Evolutionary conservation across 768 basidiomycete species (phyloP).

Genomic region (Lentinula sp.): DNA sequence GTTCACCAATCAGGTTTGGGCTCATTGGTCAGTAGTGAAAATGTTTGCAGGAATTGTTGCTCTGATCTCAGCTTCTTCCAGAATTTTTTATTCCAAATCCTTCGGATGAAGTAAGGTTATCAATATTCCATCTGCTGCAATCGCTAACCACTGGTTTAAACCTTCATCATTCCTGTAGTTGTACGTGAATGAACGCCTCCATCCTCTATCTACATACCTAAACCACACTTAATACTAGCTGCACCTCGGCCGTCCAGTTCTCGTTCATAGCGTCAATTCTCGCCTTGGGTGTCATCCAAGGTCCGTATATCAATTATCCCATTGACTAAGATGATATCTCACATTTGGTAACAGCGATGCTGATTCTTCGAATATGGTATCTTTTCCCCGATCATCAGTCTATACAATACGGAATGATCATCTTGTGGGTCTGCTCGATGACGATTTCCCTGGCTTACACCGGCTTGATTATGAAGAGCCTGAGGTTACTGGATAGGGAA

Average conservation of each 20-base stretch:
- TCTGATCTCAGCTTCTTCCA: constrained; percentile 4
- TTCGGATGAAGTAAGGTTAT: constrained; percentile 16
- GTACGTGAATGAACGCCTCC: not conserved
- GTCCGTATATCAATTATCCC: constrained; percentile 11
- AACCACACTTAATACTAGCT: constrained; percentile 14
- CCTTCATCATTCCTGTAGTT: constrained; percentile 16
- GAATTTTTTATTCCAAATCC: constrained; percentile 20
- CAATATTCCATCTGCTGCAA: not conserved
- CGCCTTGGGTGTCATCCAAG: constrained; percentile 28
- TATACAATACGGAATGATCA: constrained; percentile 22
- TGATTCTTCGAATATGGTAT: constrained; percentile 35
- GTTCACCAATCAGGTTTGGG: constrained; percentile 8
- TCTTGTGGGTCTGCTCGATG: constrained; percentile 22
- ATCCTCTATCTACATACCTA: not conserved
- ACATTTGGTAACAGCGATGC: constrained; percentile 21
- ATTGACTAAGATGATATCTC: not conserved
- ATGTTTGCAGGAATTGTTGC: not conserved
- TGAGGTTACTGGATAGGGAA: constrained; percentile 11
- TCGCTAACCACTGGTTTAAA: not conserved
- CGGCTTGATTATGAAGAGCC: constrained; percentile 12
- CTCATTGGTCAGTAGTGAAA: constrained; percentile 14
- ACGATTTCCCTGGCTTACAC: constrained; percentile 24
- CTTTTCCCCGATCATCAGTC: constrained; percentile 25
- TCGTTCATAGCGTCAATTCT: constrained; percentile 20
- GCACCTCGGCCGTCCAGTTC: constrained; percentile 20